A percentile compares a stretch with the other conserved stretches of the same genome.
phyloP scores from a whole-genome alignment of 1,139 yeast genomes.

The Kodamaea sp. region DNA sequence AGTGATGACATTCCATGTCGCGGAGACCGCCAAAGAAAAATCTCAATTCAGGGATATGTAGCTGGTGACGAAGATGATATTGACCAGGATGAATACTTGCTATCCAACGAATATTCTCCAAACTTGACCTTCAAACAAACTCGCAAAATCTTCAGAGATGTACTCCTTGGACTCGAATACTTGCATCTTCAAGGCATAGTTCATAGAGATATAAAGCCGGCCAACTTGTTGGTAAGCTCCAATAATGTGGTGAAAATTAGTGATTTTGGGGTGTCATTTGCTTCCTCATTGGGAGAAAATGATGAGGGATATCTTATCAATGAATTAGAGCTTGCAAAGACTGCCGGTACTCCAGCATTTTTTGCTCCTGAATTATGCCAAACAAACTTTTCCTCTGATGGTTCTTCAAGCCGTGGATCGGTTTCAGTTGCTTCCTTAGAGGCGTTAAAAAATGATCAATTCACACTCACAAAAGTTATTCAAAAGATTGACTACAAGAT shows the following conservation, averaged over 20 bases:
- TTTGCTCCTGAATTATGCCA: slow-evolving; percentile 77
- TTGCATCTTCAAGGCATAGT: slow-evolving; percentile 91
- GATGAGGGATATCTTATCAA: slow-evolving; percentile 48
- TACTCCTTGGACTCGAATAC: slow-evolving; percentile 86
- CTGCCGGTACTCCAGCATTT: slow-evolving; percentile 91
- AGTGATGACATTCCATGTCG: slow-evolving; percentile 40
- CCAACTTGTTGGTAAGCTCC: slow-evolving; percentile 75
- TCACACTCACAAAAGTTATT: slow-evolving; percentile 20
- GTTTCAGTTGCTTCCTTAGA: slow-evolving; percentile 28
- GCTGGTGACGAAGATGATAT: slow-evolving; percentile 23
- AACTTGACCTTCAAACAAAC: slow-evolving; percentile 65
- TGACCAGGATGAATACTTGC: slow-evolving; percentile 34
- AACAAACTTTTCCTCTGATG: slow-evolving; percentile 32
- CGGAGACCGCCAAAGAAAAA: slow-evolving; percentile 19
- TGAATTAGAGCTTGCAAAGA: slow-evolving; percentile 83
- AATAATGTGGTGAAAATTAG: slow-evolving; percentile 85
- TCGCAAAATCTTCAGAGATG: slow-evolving; percentile 78
- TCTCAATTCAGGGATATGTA: slow-evolving; percentile 4
- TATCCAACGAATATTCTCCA: slow-evolving; percentile 53
- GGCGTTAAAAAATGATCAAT: slow-evolving; percentile 21
- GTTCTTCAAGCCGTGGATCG: slow-evolving; percentile 3
- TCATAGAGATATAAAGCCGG: slow-evolving; percentile 97
- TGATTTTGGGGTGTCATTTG: slow-evolving; percentile 96
- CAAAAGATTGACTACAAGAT: slow-evolving; percentile 71
- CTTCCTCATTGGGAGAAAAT: slow-evolving; percentile 57